Evolutionary conservation across 371 early-diverging fungal genomes (phyloP), one percentile per base, ranked within the genome.

Genomic region (Mucor ambiguus): DNA sequence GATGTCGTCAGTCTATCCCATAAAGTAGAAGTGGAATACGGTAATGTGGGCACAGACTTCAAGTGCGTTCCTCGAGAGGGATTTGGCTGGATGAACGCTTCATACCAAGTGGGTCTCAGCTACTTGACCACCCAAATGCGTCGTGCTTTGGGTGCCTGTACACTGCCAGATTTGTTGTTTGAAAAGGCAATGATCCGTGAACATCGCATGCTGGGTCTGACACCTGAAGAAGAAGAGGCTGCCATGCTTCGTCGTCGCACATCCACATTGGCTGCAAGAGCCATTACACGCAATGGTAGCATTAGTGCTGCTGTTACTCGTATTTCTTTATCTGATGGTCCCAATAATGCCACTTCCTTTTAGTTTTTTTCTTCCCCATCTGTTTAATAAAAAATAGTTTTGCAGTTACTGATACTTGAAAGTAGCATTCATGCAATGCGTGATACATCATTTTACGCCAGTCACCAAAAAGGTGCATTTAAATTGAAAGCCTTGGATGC

Each of bases 11-110:
- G 87, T 52, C 86, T 96, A 83, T 92, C 94, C 24, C 98, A 98
- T 77, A 83, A 85, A 32, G 92, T 97, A 18, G 84, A 96, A 62
- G 98, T 96, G 8, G 98, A 98, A 82, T 97, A 97, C 69, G 97
- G 97, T 58, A 94, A 95, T 64, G 95, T 97, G 0, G 98, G 98
- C 3, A 86, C 88, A 0, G 98, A 97, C 72, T 97, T 97, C 84
- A 93, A 96, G 76, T 92, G 86, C 70, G 93, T 98, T 20, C 93
- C 95, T 0, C 86, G 94, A 18, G 97, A 97, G 83, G 98, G 98
- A 0, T 98, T 98, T 78, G 98, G 98, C 12, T 98, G 98, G 98
- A 97, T 98, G 98, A 98, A 98, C 74, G 93, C 97, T 1, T 91
- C 90, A 4, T 93, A 90, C 74, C 92, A 95, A 78, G 87, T 95